phyloP scores from a whole-genome alignment of 2,329 filamentous ascomycete genomes.

The Pestalotiopsis sp. region DNA sequence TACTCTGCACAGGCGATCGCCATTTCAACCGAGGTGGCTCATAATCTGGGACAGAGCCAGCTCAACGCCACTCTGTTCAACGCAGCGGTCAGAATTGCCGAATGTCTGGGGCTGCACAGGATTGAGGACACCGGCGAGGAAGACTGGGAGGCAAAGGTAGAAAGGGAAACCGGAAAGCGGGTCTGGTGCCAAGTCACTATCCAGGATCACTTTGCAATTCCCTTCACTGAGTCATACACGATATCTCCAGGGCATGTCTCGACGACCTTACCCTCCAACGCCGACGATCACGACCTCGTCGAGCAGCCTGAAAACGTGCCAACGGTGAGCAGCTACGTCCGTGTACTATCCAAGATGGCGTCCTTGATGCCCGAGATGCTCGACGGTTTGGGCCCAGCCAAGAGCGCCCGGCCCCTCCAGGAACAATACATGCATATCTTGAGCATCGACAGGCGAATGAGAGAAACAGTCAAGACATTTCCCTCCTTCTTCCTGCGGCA shows the following conservation, averaged over 20 bases:
- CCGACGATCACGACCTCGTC: neutral
- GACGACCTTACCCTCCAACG: neutral
- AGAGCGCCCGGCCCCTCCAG: neutral
- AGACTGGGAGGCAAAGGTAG: neutral
- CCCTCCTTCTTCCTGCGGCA: neutral
- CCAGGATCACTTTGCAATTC: slow-evolving; percentile 6
- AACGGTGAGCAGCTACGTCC: neutral
- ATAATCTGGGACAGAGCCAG: slow-evolving; percentile 5
- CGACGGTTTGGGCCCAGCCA: neutral
- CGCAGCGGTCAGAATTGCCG: neutral
- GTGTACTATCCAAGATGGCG: slow-evolving; percentile 5
- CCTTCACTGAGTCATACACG: neutral
- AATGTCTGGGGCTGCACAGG: neutral
- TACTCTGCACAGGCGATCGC: slow-evolving; percentile 1
- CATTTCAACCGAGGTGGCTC: neutral
- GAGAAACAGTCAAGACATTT: neutral
- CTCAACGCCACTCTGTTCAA: slow-evolving; percentile 9
- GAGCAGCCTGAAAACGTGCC: neutral
- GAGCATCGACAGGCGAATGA: slow-evolving; percentile 5
- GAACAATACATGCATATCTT: slow-evolving; percentile 8
- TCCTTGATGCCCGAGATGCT: slow-evolving; percentile 1
- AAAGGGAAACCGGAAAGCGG: neutral
- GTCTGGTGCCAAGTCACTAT: slow-evolving; percentile 4
- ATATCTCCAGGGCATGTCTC: slow-evolving; percentile 1
- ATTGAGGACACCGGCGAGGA: neutral